phyloP scores from a whole-genome alignment of 257 asterid species.

The Solanum raphanifolium region DNA sequence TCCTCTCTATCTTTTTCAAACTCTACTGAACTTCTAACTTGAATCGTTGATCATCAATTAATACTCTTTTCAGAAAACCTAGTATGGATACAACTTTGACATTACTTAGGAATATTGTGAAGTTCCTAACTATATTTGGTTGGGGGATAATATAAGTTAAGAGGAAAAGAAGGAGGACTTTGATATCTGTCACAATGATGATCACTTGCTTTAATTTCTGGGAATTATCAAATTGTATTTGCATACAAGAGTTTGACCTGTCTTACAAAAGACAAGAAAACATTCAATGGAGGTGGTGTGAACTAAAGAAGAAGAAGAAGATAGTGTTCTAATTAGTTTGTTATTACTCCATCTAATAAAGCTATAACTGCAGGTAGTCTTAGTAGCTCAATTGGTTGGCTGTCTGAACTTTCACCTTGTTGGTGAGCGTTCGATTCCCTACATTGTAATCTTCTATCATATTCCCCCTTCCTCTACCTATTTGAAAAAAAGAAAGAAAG shows the following conservation, averaged over 20 bases:
- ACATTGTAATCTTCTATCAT: not conserved
- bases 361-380: not conserved
- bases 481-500: too few species aligned
- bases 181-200: not conserved
- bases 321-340: not conserved
- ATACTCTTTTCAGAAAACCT: not conserved
- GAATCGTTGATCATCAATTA: not conserved
- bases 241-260: not conserved
- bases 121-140: not conserved
- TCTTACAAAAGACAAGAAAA: not conserved
- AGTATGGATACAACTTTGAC: not conserved
- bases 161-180: not conserved
- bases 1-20: not conserved
- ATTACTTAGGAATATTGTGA: not conserved
- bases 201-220: not conserved
- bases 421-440: not conserved
- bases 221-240: not conserved
- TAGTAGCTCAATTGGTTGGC: not conserved
- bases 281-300: not conserved
- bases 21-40: not conserved
- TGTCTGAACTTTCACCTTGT: too few species aligned
- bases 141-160: not conserved
- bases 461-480: too few species aligned
- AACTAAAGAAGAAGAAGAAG: not conserved
- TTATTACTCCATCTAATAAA: not conserved